Evolutionary conservation across 257 asterid species (phyloP).

Genomic region (Ocimum tenuiflorum): DNA sequence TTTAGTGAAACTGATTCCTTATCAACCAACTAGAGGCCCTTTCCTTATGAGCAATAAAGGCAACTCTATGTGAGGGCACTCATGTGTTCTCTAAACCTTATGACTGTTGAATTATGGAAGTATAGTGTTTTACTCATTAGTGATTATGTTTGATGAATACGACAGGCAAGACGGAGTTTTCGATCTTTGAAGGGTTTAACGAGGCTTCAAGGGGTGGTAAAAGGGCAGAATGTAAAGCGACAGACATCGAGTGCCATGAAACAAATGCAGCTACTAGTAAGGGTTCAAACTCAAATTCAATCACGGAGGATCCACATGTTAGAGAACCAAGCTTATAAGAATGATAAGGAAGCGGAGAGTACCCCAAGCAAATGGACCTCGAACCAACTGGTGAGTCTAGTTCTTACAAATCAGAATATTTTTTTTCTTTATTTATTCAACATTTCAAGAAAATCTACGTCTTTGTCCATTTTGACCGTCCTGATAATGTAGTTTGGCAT

Average conservation of each 20-base stretch:
- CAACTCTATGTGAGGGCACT: no score
- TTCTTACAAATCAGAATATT: not conserved
- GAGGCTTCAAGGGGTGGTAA: conserved; percentile 91
- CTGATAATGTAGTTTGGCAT: not conserved
- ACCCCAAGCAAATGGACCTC: conserved; percentile 69
- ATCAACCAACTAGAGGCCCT: no score
- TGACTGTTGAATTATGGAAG: no score
- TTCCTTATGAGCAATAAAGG: no score
- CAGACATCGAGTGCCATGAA: conserved; percentile 88
- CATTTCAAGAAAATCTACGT: not conserved
- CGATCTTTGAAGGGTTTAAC: conserved; percentile 82
- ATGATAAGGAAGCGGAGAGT: conserved; percentile 64
- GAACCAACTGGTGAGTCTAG: conserved; percentile 40
- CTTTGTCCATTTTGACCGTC: not conserved
- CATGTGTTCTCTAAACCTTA: no score
- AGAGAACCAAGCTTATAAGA: conserved; percentile 53
- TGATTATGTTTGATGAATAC: not conserved
- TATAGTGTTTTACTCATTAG: not conserved
- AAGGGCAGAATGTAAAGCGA: conserved; percentile 72
- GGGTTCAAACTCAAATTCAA: conserved; percentile 88
- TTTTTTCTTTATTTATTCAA: not conserved
- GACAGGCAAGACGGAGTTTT: conserved; percentile 79
- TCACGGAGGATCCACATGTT: conserved; percentile 82
- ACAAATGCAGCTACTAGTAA: conserved; percentile 88
- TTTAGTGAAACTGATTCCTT: not conserved